These are phyloP conservation scores for Albugo laibachii DNA, from an alignment of 352 stramenopile species.

Conservation along the genomic window DNA sequence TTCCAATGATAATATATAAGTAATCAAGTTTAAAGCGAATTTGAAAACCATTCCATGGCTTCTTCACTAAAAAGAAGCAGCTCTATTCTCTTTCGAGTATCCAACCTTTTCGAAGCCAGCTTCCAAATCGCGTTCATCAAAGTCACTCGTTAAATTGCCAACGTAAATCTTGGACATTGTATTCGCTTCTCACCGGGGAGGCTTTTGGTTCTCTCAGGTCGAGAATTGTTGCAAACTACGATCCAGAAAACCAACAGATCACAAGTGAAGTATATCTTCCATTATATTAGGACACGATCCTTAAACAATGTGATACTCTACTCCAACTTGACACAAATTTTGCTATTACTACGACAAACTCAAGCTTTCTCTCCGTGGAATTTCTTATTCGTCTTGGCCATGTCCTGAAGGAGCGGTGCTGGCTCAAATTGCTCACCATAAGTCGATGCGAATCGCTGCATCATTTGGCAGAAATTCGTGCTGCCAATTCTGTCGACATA, in stretches of 20 bases:
- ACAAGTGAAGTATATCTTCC: too few species aligned
- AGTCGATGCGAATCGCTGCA: slow-evolving; percentile 89
- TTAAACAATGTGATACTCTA: too few species aligned
- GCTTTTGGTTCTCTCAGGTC: too few species aligned
- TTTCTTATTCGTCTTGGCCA: slow-evolving; percentile 93
- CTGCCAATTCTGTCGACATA: slow-evolving; percentile 90
- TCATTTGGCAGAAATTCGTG: slow-evolving; percentile 88
- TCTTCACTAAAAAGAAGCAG: neutral
- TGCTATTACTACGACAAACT: neutral
- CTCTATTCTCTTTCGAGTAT: neutral
- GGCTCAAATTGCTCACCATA: slow-evolving; percentile 93
- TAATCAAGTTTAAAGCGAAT: neutral
- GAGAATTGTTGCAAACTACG: too few species aligned
- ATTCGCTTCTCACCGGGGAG: too few species aligned
- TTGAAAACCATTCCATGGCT: neutral
- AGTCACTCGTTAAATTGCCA: slow-evolving; percentile 33
- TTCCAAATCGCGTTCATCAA: slow-evolving; percentile 22
- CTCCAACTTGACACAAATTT: too few species aligned
- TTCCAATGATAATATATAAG: neutral
- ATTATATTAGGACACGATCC: too few species aligned
- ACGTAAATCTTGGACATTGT: slow-evolving; percentile 36
- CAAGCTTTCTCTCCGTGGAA: slow-evolving; percentile 78
- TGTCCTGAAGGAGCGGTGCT: slow-evolving; percentile 90
- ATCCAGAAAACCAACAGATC: too few species aligned
- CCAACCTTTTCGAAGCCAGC: slow-evolving; percentile 23